Base-by-base conservation (phyloP, 2,329 filamentous ascomycete genomes). In the Phialophora expanda region DNA sequence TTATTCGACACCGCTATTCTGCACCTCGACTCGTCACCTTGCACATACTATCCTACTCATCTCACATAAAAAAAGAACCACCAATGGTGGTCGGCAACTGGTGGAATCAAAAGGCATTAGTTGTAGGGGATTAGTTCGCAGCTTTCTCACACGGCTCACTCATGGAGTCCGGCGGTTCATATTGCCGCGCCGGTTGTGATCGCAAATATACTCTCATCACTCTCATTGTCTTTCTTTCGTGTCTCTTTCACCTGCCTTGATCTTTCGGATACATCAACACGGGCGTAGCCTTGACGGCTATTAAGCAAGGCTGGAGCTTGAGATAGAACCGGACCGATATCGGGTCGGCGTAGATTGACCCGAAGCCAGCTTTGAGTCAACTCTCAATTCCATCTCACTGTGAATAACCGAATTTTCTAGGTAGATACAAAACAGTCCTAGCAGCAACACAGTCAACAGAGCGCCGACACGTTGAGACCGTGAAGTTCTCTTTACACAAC, bases 311-410 rank as follows among this genome's bases (percentile, higher is more conserved):
- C 20, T 51, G n/a, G 7, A 24, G n/a, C n/a, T 22, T 50, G 20
- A 14, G 20, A n/a, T 38, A 28, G 48, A 53, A 41, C 58, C 58
- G 44, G 46, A 26, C 58, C 58, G 48, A 61, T 61, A 17, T 61
- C 58, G 58, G 46, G 48, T 61, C 48, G 58, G 58, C 38, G 46
- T 7, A 53, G 22, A 61, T 48, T 61, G 58, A 61, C 58, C 58
- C 58, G 58, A 58, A 59, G 56, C 17, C 41, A 34, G 24, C 28
- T 44, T 51, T 48, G 56, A 59, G 34, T 59, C 48, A 28, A 61
- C 24, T 51, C 22, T 32, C 44, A 8, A 60, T 11, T 34, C 44
- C 44, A 34, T 50, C n/a, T 50, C 20, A 3, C 38, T 46, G 56
- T 38, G 28, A 12, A 6, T 26, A 30, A 30, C 28, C 20, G 20